Evolutionary conservation across 2,329 filamentous ascomycete species (phyloP), one percentile per base, ranked within the genome.

Genomic region (Xylariomycetidae sp.): DNA sequence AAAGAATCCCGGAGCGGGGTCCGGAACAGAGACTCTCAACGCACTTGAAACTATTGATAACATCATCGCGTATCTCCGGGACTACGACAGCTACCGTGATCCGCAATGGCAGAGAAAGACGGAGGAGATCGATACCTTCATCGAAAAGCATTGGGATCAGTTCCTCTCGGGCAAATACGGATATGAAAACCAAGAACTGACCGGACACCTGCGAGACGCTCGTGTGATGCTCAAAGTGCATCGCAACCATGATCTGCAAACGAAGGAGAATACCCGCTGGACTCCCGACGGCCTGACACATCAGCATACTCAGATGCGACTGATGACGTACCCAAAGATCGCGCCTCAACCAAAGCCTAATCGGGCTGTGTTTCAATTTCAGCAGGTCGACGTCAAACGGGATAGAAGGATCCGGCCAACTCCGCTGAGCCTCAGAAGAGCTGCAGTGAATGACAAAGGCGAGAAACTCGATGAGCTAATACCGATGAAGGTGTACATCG

Each of bases 81-180:
- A 72, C 19, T 63, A 70, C 39, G 68, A 76, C 41, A 45, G 53
- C 5, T 59, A 66, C 35, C 59, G 64, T 12, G 61, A 59, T 36
- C 27, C 55, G 1, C 42, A 56, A 26, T 56, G 46, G 46, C 6
- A 29, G 5, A 8, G 10, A 5, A 48, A 32, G 20, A 29, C 52
- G 5, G 24, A 31, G 10, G 16, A 59, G 35, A 48, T 67, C 10
- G 45, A 47, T 13, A 46, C 56, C 17, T 71, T 69, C 44, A 50
- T 72, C 18, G 33, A 53, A 4, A 43, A 48, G 12, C 50, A 50
- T 15, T 27, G 52, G 9, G 23, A 39, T 9, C 26, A 34, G 1
- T 52, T 56, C 37, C 37, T 48, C 15, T 29, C 29, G 10, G 53
- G 53, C 12, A 41, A 47, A 6, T 31, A 48, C 6, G 47, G 44